Evolutionary conservation across 768 basidiomycete genomes (phyloP).

Genomic region (Leccinellum rugosiceps): DNA sequence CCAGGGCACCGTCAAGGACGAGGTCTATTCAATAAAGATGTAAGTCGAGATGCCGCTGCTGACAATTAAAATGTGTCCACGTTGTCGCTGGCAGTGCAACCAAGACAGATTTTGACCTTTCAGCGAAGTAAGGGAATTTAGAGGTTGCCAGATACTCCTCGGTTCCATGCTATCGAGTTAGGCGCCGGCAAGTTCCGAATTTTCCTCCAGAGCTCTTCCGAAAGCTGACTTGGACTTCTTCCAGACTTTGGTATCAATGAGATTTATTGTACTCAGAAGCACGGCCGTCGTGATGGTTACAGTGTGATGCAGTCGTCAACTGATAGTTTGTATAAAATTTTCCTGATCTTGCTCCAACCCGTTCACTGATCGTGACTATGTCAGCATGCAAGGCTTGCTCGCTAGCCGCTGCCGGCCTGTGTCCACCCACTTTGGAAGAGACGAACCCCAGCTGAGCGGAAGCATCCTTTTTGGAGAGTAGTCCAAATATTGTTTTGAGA

Average conservation of each 20-base stretch:
- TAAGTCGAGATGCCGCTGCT: conserved; percentile 14
- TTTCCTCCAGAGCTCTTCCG: conserved; percentile 9
- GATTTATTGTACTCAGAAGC: conserved; percentile 28
- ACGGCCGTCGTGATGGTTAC: conserved; percentile 28
- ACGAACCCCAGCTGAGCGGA: neutral
- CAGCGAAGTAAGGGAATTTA: conserved; percentile 21
- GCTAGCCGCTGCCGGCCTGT: neutral
- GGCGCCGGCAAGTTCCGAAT: conserved; percentile 25
- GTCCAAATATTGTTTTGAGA: conserved; percentile 12
- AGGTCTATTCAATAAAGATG: conserved; percentile 4
- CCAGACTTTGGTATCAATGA: conserved; percentile 21
- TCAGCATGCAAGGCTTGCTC: neutral
- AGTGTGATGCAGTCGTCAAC: conserved; percentile 11
- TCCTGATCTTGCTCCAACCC: conserved; percentile 1
- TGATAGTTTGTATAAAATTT: conserved; percentile 1
- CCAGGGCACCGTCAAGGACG: conserved; percentile 14
- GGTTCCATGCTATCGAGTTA: conserved; percentile 11
- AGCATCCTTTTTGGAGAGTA: neutral
- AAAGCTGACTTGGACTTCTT: conserved; percentile 19
- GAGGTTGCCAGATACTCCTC: conserved; percentile 14
- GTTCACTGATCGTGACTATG: neutral
- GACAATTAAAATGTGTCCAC: neutral
- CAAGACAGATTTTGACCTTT: conserved; percentile 19
- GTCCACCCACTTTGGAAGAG: neutral
- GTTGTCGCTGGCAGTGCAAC: conserved; percentile 1